phyloP scores from a whole-genome alignment of 352 stramenopile genomes.

The Pythium coloratum region DNA sequence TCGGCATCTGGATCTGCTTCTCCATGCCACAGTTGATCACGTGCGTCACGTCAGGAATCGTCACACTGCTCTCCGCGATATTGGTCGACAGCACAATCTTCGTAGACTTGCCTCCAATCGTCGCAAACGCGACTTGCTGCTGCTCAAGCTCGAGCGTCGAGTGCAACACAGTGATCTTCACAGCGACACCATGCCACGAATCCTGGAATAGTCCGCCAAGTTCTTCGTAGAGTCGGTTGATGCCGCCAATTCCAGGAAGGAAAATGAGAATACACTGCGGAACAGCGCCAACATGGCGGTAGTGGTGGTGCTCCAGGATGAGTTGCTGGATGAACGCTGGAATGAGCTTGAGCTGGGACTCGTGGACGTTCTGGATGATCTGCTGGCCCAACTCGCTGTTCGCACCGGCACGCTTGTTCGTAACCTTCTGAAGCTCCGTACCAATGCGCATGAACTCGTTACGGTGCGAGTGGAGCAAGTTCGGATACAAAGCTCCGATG shows the following conservation, averaged over 20 bases:
- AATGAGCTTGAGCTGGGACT: slow-evolving; percentile 61
- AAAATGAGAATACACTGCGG: slow-evolving; percentile 94
- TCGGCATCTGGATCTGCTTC: slow-evolving; percentile 85
- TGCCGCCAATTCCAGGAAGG: slow-evolving; percentile 93
- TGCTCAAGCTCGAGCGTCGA: slow-evolving; percentile 75
- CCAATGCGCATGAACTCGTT: slow-evolving; percentile 52
- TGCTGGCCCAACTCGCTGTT: slow-evolving; percentile 52
- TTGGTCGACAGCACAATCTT: slow-evolving; percentile 97
- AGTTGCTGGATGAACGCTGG: slow-evolving; percentile 57
- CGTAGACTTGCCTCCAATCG: slow-evolving; percentile 43
- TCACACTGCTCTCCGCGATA: slow-evolving; percentile 96
- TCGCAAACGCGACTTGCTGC: slow-evolving; percentile 67
- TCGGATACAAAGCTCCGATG: slow-evolving; percentile 42
- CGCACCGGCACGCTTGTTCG: slow-evolving; percentile 26
- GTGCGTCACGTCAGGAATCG: slow-evolving; percentile 93
- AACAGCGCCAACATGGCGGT: slow-evolving; percentile 13
- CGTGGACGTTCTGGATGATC: slow-evolving; percentile 60
- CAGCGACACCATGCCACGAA: slow-evolving; percentile 13
- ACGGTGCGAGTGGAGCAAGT: slow-evolving; percentile 30
- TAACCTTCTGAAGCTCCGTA: slow-evolving; percentile 40
- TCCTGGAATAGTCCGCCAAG: slow-evolving; percentile 34
- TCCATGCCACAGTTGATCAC: slow-evolving; percentile 87
- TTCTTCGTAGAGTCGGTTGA: slow-evolving; percentile 85
- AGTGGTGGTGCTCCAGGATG: slow-evolving; percentile 44
- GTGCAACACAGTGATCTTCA: slow-evolving; percentile 47